These are phyloP conservation scores for Kodamaea fukazawae DNA, from an alignment of 805 yeast genomes.

Conservation along the genomic window DNA sequence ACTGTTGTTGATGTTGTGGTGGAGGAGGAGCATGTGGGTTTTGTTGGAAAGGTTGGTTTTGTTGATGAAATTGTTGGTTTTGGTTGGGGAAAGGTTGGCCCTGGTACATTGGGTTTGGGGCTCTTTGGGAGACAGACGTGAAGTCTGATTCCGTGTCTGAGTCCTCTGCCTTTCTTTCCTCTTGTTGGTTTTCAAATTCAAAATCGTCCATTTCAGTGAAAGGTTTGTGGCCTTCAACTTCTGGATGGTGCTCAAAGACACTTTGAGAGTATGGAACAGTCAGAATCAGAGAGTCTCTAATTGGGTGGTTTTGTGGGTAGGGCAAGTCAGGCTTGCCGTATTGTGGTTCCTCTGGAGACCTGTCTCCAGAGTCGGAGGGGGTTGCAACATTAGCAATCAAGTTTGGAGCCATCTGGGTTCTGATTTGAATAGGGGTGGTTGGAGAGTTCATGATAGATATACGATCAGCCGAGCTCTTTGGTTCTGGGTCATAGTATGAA, in stretches of 20 bases:
- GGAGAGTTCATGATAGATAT: slow-evolving; percentile 31
- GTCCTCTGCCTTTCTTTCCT: slow-evolving; percentile 15
- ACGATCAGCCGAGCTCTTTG: slow-evolving; percentile 7
- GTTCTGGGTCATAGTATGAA: slow-evolving; percentile 9
- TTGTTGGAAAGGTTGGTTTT: slow-evolving; percentile 12
- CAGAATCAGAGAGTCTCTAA: slow-evolving; percentile 9
- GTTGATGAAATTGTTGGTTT: slow-evolving; percentile 12
- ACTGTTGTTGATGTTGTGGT: slow-evolving; percentile 18
- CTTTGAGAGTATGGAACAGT: slow-evolving; percentile 17
- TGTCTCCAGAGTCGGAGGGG: slow-evolving; percentile 15
- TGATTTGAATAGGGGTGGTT: slow-evolving; percentile 31
- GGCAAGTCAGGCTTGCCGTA: slow-evolving; percentile 21
- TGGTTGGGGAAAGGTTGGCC: slow-evolving; percentile 4
- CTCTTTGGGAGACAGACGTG: slow-evolving; percentile 78
- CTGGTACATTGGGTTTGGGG: slow-evolving; percentile 56
- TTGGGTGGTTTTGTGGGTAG: slow-evolving; percentile 19
- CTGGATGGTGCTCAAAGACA: slow-evolving; percentile 45
- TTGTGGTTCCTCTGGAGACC: slow-evolving; percentile 5
- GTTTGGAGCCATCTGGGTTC: slow-evolving; percentile 31
- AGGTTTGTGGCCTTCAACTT: slow-evolving; percentile 46
- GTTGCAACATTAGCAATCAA: slow-evolving; percentile 21
- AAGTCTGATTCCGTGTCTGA: slow-evolving; percentile 59
- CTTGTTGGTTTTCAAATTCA: slow-evolving; percentile 25
- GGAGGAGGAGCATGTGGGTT: slow-evolving; percentile 12
- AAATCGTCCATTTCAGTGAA: slow-evolving; percentile 38